Conservation (phyloP, 352 stramenopile species). For the Globisporangium irregulare region DNA sequence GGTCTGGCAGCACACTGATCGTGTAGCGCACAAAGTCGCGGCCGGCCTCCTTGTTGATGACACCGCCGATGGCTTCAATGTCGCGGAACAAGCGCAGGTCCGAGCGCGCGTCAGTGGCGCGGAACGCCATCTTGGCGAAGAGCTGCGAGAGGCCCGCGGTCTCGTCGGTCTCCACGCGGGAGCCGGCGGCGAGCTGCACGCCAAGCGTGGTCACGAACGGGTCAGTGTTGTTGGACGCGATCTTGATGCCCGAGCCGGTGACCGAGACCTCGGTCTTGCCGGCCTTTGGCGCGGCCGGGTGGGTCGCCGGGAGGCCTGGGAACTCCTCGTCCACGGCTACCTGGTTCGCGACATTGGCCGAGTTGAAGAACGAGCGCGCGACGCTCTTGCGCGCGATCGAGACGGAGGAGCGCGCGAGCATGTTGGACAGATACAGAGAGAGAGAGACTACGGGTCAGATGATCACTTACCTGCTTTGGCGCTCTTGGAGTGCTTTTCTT, state of each 20-base stretch:
- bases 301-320: constrained; percentile 38
- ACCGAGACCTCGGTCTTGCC: constrained; percentile 34
- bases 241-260: constrained; percentile 46
- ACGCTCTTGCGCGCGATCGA: constrained; percentile 27
- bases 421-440: constrained; percentile 7
- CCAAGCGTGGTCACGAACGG: constrained; percentile 55
- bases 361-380: constrained; percentile 60
- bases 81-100: constrained; percentile 81
- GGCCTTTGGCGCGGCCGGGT: constrained; percentile 33
- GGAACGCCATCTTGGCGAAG: constrained; percentile 84
- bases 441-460: not conserved
- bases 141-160: constrained; percentile 75
- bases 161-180: constrained; percentile 64
- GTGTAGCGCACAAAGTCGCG: constrained; percentile 80
- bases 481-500: constrained; percentile 19
- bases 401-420: constrained; percentile 34
- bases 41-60: constrained; percentile 51
- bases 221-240: constrained; percentile 54
- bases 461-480: constrained; percentile 1
- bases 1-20: constrained; percentile 70
- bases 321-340: constrained; percentile 66
- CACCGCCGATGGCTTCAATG: constrained; percentile 76
- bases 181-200: constrained; percentile 59
- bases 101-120: constrained; percentile 62
- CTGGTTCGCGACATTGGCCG: constrained; percentile 54